Percentiles rank a stretch among this genome's conserved stretches.
Conservation (phyloP, 108 stramenopile genomes). For the Skeletonema menzelii region DNA sequence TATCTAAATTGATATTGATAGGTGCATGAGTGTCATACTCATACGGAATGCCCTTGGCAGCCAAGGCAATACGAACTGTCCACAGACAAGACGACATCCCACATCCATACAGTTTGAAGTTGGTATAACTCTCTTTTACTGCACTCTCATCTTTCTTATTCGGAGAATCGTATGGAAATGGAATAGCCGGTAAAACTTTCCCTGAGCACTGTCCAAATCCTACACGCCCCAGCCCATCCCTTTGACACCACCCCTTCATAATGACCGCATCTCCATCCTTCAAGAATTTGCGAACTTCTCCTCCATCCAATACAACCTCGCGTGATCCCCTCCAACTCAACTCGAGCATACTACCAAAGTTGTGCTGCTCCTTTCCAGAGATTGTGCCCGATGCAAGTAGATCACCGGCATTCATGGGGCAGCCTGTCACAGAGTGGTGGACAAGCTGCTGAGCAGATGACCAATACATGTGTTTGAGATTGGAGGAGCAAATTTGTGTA, state of each 20-base stretch:
- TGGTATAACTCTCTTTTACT: constrained; percentile 34
- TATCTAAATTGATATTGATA: constrained; percentile 34
- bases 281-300: constrained; percentile 74
- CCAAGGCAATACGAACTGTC: constrained; percentile 75
- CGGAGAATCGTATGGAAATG: constrained; percentile 30
- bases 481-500: constrained; percentile 67
- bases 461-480: constrained; percentile 88
- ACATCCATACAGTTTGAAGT: constrained; percentile 71
- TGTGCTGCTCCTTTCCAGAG: constrained; percentile 58
- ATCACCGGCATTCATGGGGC: constrained; percentile 88
- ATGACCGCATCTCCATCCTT: constrained; percentile 87
- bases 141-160: neutral
- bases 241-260: constrained; percentile 75
- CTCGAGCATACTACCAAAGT: constrained; percentile 89
- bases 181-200: constrained; percentile 63
- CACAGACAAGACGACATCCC: constrained; percentile 72
- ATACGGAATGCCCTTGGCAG: constrained; percentile 65
- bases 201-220: constrained; percentile 65
- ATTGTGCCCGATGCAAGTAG: constrained; percentile 90
- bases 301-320: constrained; percentile 56
- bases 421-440: constrained; percentile 92
- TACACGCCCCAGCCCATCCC: constrained; percentile 52
- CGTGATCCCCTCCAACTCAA: constrained; percentile 85
- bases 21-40: constrained; percentile 27
- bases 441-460: constrained; percentile 87